Conservation (phyloP, 257 asterid species). For the Nicotiana noctiflora region DNA sequence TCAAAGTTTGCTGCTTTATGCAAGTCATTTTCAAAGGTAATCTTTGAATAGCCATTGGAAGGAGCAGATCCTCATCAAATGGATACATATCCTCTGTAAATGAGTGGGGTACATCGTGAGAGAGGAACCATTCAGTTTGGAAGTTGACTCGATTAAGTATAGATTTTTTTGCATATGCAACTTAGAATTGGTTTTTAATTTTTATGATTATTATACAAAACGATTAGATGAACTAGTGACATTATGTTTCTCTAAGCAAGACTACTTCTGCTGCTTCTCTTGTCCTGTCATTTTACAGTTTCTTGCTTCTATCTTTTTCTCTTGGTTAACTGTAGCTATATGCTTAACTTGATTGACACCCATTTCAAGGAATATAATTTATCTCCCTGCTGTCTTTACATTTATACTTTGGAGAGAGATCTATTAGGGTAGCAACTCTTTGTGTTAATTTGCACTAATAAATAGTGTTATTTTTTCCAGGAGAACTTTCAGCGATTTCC, state of each 20-base stretch:
- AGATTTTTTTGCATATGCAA: neutral
- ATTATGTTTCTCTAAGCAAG: neutral
- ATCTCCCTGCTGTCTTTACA: neutral
- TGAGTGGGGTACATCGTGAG: neutral
- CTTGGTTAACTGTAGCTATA: neutral
- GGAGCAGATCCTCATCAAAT: neutral
- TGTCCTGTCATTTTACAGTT: neutral
- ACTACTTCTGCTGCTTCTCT: neutral
- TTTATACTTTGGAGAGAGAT: neutral
- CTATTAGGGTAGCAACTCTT: neutral
- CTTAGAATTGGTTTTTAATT: neutral
- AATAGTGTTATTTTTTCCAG: slow-evolving; percentile 30
- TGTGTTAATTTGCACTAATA: neutral
- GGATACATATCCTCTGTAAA: neutral
- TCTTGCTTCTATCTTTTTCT: neutral
- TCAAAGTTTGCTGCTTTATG: slow-evolving; percentile 81
- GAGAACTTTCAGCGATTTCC: slow-evolving; percentile 90
- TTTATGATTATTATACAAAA: neutral
- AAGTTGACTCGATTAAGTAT: neutral
- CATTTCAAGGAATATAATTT: neutral
- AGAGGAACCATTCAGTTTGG: neutral
- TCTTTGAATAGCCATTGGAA: slow-evolving; percentile 2
- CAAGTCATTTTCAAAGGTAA: slow-evolving; percentile 85
- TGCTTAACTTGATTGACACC: neutral
- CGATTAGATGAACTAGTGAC: neutral